phyloP scores from a whole-genome alignment of 2,329 filamentous ascomycete species.

The Aspergillus novofumigatus region DNA sequence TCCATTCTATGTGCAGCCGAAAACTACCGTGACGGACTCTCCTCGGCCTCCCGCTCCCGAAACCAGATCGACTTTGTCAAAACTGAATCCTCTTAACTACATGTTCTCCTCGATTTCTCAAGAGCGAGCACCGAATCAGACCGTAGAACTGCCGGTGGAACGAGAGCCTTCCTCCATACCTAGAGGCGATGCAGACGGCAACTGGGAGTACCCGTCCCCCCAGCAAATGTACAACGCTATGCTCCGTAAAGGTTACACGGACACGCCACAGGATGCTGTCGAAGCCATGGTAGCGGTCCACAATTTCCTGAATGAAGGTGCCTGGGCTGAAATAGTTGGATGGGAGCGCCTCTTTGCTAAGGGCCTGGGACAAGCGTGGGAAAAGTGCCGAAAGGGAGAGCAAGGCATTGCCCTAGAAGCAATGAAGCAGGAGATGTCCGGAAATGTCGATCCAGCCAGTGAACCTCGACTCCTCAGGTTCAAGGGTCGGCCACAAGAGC shows the following conservation, averaged over 20 bases:
- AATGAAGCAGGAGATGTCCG: conserved; percentile 46
- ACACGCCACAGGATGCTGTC: conserved; percentile 88
- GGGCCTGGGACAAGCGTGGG: conserved; percentile 69
- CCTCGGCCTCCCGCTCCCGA: conserved; percentile 28
- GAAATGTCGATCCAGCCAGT: conserved; percentile 27
- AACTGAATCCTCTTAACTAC: conserved; percentile 80
- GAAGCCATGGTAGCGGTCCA: conserved; percentile 97
- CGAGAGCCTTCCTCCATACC: conserved; percentile 88
- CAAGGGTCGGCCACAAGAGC: conserved; percentile 80
- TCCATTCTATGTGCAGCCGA: conserved; percentile 41
- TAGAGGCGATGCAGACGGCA: conserved; percentile 67
- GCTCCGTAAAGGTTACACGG: conserved; percentile 89
- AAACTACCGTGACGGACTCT: conserved; percentile 27
- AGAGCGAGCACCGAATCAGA: conserved; percentile 68
- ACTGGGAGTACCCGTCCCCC: conserved; percentile 97
- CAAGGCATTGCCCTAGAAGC: conserved; percentile 56
- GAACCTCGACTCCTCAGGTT: conserved; percentile 78
- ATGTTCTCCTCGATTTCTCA: conserved; percentile 90
- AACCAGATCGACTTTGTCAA: conserved; percentile 53
- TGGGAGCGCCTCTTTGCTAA: conserved; percentile 85
- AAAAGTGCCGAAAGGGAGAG: conserved; percentile 70
- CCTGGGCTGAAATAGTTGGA: conserved; percentile 89
- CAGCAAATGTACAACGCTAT: conserved; percentile 99
- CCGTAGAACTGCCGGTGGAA: conserved; percentile 67
- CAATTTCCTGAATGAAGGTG: conserved; percentile 97